These are phyloP conservation scores for Polychytrium aggregatum DNA, from an alignment of 192 early-diverging fungal genomes.

Conservation along the genomic window DNA sequence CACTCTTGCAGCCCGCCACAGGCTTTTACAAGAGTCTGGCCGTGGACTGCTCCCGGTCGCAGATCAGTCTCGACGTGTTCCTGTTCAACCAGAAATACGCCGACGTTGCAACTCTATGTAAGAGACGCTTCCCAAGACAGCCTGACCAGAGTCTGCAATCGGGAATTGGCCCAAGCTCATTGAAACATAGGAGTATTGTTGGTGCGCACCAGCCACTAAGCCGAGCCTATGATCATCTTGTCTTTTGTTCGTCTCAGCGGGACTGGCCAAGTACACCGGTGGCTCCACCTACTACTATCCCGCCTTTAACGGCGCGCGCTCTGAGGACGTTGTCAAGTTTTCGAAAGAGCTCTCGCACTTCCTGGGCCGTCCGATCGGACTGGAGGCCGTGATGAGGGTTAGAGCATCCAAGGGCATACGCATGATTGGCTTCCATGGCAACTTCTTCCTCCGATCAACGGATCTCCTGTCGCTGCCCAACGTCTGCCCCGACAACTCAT, in stretches of 20 bases:
- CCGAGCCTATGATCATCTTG: too few species aligned
- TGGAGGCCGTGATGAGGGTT: conserved; percentile 89
- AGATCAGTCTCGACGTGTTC: conserved; percentile 82
- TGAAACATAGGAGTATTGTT: too few species aligned
- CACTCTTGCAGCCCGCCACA: conserved; percentile 69
- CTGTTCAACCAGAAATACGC: conserved; percentile 73
- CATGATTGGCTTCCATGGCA: conserved; percentile 87
- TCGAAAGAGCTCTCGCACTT: conserved; percentile 70
- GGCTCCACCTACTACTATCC: conserved; percentile 86
- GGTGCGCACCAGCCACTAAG: too few species aligned
- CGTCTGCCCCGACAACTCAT: conserved; percentile 84
- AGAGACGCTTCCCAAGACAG: conserved; percentile 11
- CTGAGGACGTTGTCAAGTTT: conserved; percentile 77
- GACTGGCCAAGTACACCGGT: conserved; percentile 73
- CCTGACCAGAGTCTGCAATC: too few species aligned
- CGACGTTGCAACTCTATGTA: conserved; percentile 83
- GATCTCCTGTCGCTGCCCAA: conserved; percentile 86
- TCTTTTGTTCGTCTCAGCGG: too few species aligned
- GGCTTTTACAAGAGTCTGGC: conserved; percentile 87
- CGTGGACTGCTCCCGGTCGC: conserved; percentile 79
- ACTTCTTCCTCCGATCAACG: conserved; percentile 93
- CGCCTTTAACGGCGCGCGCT: conserved; percentile 67
- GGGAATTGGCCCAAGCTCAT: too few species aligned
- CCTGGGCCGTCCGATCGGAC: conserved; percentile 63
- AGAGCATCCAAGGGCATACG: conserved; percentile 81